These are phyloP conservation scores for Rosa persica DNA, from an alignment of 306 rosid species.

Conservation along the genomic window DNA sequence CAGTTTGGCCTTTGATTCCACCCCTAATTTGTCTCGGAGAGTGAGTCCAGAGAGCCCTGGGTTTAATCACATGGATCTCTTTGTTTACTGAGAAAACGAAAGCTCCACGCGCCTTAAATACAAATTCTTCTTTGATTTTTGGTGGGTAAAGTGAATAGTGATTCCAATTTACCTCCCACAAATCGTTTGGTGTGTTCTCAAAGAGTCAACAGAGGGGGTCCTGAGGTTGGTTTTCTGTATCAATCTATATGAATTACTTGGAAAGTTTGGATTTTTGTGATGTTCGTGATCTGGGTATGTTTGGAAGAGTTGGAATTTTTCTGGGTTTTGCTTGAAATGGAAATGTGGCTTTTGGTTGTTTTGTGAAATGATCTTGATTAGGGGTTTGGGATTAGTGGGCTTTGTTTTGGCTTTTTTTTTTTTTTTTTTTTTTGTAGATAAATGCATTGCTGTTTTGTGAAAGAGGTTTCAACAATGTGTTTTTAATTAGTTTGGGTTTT, in stretches of 20 bases:
- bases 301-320: neutral
- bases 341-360: neutral
- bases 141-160: neutral
- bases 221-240: neutral
- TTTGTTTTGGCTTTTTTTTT: neutral
- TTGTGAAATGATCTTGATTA: neutral
- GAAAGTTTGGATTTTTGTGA: neutral
- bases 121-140: neutral
- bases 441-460: neutral
- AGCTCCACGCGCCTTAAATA: too few species aligned
- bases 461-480: neutral
- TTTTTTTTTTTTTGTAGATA: neutral
- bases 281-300: conserved; percentile 6
- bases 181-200: neutral
- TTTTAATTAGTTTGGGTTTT: neutral
- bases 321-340: conserved; percentile 13
- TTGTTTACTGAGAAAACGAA: conserved; percentile 1
- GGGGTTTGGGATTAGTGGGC: neutral
- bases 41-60: neutral
- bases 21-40: neutral
- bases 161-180: neutral
- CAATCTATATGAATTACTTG: neutral
- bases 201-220: neutral
- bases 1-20: neutral
- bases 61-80: conserved; percentile 7